Evolutionary conservation across 495 filamentous ascomycete genomes (phyloP).

Genomic region (Penicillium argentinense): DNA sequence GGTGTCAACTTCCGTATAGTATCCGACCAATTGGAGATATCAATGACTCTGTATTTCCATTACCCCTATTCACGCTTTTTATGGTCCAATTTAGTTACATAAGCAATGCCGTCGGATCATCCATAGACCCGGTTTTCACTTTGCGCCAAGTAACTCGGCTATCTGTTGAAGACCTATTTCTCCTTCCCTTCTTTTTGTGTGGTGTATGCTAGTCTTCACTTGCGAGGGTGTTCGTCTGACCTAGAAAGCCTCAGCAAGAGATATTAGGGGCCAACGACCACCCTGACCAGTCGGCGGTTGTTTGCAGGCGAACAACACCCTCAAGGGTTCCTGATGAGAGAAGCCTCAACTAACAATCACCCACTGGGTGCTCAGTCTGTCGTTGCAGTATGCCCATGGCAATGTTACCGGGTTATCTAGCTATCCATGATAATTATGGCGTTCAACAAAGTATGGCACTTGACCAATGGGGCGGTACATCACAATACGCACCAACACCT

Average conservation of each 20-base stretch:
- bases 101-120: too few species aligned
- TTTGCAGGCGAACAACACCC: slow-evolving; percentile 10
- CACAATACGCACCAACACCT: slow-evolving; percentile 3
- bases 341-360: slow-evolving; percentile 17
- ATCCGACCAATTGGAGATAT: too few species aligned
- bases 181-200: slow-evolving; percentile 6
- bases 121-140: too few species aligned
- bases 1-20: too few species aligned
- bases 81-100: too few species aligned
- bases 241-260: slow-evolving; percentile 13
- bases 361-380: slow-evolving; percentile 12
- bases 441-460: slow-evolving; percentile 7
- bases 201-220: slow-evolving; percentile 9
- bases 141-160: slow-evolving; percentile 2
- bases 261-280: slow-evolving; percentile 9
- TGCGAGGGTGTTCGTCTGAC: slow-evolving; percentile 8
- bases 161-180: slow-evolving; percentile 8
- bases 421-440: slow-evolving; percentile 19
- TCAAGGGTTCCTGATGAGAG: slow-evolving; percentile 8
- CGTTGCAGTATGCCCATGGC: slow-evolving; percentile 7
- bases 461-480: slow-evolving; percentile 9
- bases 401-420: slow-evolving; percentile 5
- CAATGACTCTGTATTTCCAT: too few species aligned
- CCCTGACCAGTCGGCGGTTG: slow-evolving; percentile 7
- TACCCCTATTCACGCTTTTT: too few species aligned